Percentiles rank a stretch among this genome's conserved stretches.
phyloP scores from a whole-genome alignment of 2,329 filamentous ascomycete species.

The Epichloe baconii region DNA sequence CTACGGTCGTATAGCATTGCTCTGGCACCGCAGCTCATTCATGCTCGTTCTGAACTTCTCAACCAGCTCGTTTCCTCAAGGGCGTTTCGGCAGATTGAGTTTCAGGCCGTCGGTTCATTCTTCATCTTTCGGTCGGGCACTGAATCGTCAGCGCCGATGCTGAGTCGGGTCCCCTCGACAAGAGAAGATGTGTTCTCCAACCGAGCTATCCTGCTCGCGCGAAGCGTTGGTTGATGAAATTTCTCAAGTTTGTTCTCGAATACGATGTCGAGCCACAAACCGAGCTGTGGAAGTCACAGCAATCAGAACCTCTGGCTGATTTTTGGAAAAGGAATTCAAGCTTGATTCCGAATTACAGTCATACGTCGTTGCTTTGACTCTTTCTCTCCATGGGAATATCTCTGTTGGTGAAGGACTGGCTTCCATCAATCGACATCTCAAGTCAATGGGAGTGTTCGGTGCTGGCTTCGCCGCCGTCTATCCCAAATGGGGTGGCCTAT shows the following conservation, averaged over 20 bases:
- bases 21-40: constrained; percentile 75
- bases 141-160: constrained; percentile 17
- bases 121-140: constrained; percentile 51
- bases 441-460: constrained; percentile 78
- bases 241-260: constrained; percentile 74
- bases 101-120: constrained; percentile 85
- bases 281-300: constrained; percentile 45
- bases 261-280: constrained; percentile 45
- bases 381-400: constrained; percentile 53
- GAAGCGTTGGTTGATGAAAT: constrained; percentile 85
- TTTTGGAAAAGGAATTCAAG: constrained; percentile 50
- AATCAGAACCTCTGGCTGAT: constrained; percentile 38
- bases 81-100: constrained; percentile 81
- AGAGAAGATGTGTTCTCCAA: constrained; percentile 86
- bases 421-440: constrained; percentile 64
- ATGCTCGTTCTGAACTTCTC: constrained; percentile 67
- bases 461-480: constrained; percentile 81
- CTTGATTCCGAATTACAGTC: constrained; percentile 56
- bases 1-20: constrained; percentile 72
- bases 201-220: constrained; percentile 60
- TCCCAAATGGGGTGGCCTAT: constrained; percentile 83
- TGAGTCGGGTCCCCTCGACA: constrained; percentile 71
- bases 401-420: constrained; percentile 55
- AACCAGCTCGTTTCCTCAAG: constrained; percentile 76
- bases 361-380: constrained; percentile 51